These are phyloP conservation scores for Corymbia maculata DNA, from an alignment of 345 rosid genomes.

Conservation along the genomic window DNA sequence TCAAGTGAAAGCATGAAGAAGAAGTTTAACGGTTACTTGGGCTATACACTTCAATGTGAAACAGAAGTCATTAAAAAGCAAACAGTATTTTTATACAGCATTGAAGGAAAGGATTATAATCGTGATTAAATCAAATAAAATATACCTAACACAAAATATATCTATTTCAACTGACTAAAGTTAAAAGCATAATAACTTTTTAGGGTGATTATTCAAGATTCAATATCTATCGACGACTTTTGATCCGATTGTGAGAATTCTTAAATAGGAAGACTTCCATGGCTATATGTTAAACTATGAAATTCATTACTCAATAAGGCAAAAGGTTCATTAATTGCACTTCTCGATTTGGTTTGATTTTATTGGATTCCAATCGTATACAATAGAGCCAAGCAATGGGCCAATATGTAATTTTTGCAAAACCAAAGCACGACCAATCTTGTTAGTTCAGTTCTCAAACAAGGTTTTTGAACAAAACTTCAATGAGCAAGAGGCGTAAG, in stretches of 20 bases:
- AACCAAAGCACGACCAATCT: not conserved
- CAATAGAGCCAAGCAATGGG: not conserved
- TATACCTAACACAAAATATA: not conserved
- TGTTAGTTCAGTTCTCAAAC: not conserved
- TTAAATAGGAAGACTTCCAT: not conserved
- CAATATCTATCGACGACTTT: not conserved
- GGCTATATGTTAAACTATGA: not conserved
- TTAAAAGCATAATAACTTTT: not conserved
- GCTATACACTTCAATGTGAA: not conserved
- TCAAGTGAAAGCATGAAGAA: not conserved
- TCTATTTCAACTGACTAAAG: not conserved
- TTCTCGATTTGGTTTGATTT: not conserved
- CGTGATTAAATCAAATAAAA: not conserved
- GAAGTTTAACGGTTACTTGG: not conserved
- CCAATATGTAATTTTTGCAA: not conserved
- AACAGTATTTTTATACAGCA: not conserved
- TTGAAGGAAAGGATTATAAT: not conserved
- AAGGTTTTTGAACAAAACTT: not conserved
- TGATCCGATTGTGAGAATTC: not conserved
- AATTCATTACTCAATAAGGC: not conserved
- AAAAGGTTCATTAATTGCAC: not conserved
- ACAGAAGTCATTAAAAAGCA: not conserved
- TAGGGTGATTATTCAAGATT: not conserved
- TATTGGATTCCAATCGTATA: not conserved
- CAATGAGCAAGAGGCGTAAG: not conserved